A percentile compares a stretch with the other conserved stretches of the same genome.
phyloP scores from a whole-genome alignment of 139 green algal species.

The Volvox reticuliferus region DNA sequence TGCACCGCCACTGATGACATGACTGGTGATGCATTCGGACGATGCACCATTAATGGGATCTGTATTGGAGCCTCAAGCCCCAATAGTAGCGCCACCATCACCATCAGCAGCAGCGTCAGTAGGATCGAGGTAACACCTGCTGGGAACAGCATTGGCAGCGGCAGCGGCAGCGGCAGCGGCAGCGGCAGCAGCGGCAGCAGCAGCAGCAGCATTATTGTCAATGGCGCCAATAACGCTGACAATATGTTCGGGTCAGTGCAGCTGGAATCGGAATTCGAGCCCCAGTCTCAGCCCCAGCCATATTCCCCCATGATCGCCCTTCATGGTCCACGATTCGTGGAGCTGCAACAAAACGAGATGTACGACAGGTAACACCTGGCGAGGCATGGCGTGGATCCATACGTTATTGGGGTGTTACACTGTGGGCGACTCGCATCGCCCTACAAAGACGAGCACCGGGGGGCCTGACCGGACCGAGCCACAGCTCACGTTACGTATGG shows the following conservation, averaged over 20 bases:
- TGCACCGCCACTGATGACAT: slow-evolving; percentile 40
- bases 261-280: neutral
- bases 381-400: too few species aligned
- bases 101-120: neutral
- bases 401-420: too few species aligned
- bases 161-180: neutral
- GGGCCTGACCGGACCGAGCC: too few species aligned
- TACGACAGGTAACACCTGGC: slow-evolving; percentile 45
- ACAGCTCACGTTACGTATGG: too few species aligned
- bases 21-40: neutral
- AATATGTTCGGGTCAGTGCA: neutral
- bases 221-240: too few species aligned
- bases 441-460: too few species aligned
- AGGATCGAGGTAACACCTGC: neutral
- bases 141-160: neutral
- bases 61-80: neutral
- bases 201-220: neutral
- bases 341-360: slow-evolving; percentile 17
- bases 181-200: neutral
- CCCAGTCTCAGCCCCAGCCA: neutral
- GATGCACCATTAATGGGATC: slow-evolving; percentile 37
- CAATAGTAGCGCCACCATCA: neutral
- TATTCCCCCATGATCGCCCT: slow-evolving; percentile 49
- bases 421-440: too few species aligned
- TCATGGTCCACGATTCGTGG: slow-evolving; percentile 5